Base-by-base conservation (phyloP, 352 stramenopile genomes). In the Phytophthora europaea region DNA sequence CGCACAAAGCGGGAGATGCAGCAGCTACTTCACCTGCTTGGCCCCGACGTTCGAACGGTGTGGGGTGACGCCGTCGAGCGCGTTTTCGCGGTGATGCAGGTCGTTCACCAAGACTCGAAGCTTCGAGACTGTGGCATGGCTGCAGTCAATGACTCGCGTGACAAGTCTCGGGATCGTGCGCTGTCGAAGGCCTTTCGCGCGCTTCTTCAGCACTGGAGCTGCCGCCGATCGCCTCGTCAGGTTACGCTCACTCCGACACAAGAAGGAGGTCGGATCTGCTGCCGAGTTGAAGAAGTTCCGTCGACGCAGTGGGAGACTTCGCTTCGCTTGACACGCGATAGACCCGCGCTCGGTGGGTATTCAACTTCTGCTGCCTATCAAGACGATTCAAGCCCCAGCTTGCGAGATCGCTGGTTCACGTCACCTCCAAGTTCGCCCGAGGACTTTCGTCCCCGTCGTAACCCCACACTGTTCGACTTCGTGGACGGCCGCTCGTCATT, bases 1-100 rank as follows among this genome's bases (percentile, higher is more conserved):
- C 70, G 73, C 40, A 79, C 73, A 7, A 83, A 83, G 61, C 52
- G 38, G 12, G 70, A 83, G 48, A 81, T 83, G 76, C 65, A 67
- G 53, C 65, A 79, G 22, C 51, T 83, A 51, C 38, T 81, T 18
- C 56, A 72, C 18, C 15, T 81, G 10, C 55, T 83, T 4, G 70
- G 71, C 0, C 61, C 53, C 15, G 56, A 77, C 12, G 56, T 79
- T 1, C 70, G 72, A 54, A 56, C 43, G 26, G 66, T 83, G 3
- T 83, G 77, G 77, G 8, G 52, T 26, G 70, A 81, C 15, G 67
- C 73, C 3, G 51, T 81, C 6, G 63, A 80, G 38, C 59, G 72
- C 7, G 72, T 82, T 4, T 82, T 82, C 48, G 18, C 16, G 48
- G 28, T 75, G 23, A 82, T 80, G 75, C 63, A 70, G 53, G 31